Evolutionary conservation across 176 grass and related monocot genomes (phyloP).

Genomic region (Elaeis guineensis): DNA sequence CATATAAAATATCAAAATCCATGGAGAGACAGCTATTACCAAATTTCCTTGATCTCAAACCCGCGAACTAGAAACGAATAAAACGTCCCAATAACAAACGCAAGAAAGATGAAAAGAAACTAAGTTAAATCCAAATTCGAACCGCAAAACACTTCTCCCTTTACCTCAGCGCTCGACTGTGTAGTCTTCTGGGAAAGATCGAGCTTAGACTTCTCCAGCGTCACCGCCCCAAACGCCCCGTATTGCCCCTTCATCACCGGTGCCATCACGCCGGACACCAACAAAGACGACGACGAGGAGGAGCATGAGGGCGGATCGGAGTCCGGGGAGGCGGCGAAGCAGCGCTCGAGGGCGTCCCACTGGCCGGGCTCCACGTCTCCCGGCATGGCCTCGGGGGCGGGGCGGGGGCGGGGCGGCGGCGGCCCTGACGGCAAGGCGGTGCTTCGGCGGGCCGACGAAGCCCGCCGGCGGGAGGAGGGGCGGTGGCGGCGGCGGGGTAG

Average conservation of each 20-base stretch:
- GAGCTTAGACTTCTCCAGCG: constrained; percentile 68
- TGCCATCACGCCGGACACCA: constrained; percentile 20
- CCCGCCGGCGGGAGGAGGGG: constrained; percentile 5
- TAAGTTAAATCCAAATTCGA: not conserved
- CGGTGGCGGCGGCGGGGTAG: constrained; percentile 35
- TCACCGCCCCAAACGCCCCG: constrained; percentile 45
- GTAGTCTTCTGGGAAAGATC: constrained; percentile 42
- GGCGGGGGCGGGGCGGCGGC: constrained; percentile 14
- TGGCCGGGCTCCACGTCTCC: constrained; percentile 15
- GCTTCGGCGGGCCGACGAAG: not conserved
- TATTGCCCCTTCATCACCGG: constrained; percentile 55
- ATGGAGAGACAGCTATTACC: too few relatives aligned
- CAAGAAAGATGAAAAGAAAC: not conserved
- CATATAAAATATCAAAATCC: too few relatives aligned
- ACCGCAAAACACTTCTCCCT: too few relatives aligned
- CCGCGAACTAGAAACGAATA: too few relatives aligned
- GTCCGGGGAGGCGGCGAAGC: constrained; percentile 30
- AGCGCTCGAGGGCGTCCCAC: constrained; percentile 30
- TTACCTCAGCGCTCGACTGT: constrained; percentile 62
- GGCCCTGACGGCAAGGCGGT: constrained; percentile 25
- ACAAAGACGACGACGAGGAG: not conserved
- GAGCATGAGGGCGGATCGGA: constrained; percentile 22
- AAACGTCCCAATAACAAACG: not conserved
- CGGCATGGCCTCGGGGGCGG: constrained; percentile 27
- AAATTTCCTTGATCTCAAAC: too few relatives aligned